Base-by-base conservation (phyloP, 768 basidiomycete species). In the Leccinum aurantiacum region DNA sequence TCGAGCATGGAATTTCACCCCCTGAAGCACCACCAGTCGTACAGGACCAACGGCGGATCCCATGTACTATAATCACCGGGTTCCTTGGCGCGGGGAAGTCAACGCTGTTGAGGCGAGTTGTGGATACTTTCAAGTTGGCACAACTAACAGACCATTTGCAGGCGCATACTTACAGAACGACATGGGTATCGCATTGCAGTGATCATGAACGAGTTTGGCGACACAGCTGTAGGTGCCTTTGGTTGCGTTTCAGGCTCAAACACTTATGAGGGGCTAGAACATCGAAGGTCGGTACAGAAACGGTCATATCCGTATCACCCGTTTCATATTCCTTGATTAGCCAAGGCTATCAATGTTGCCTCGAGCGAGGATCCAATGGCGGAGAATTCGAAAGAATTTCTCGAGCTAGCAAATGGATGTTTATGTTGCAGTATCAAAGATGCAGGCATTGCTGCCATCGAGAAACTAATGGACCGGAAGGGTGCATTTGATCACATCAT, bases 401-500 rank as follows among this genome's bases (percentile, higher is more conserved):
- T 99, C 10, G 95, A 97, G 66, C 82, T 98, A 1, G 88, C 94
- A 1, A 96, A 99, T 72, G 97, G 97, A 17, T 98, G 97, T 73
- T 74, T 99, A n/a, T 99, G 97, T 75, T 99, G 97, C 72, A 95
- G 94, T 60, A 92, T 98, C 77, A 96, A 97, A 67, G 95, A 98
- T 71, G 80, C 87, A 11, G 97, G 97, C 2, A 82, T 91, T 0
- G 91, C 94, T 22, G 94, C 97, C 7, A 97, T 99, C 56, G 93
- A 97, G 73, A 91, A 91, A 67, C 78, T 98, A 58, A 93, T 95
- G 90, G 77, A 82, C 65, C 83, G 85, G 56, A 93, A 90, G 68
- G 94, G 93, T 25, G 83, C 84, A 1, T 95, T 98, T 69, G 97
- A 98, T 75, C 90, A 98, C 73, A 97, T 99, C 63, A 77, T 99